These are phyloP conservation scores for Sporothrix luriei DNA, from an alignment of 2,329 filamentous ascomycete species.

Conservation along the genomic window DNA sequence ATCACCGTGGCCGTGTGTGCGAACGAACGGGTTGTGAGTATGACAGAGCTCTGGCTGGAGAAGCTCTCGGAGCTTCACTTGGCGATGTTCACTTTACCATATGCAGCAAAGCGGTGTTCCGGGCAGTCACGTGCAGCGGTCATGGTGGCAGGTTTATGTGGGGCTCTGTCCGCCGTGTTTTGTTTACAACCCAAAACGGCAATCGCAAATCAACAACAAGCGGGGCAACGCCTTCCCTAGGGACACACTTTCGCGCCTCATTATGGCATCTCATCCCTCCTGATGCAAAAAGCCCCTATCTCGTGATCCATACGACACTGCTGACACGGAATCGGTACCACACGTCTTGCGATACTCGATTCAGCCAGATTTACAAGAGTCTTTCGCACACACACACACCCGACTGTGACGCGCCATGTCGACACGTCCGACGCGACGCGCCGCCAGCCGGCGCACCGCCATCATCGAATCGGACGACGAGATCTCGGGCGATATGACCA, in stretches of 20 bases:
- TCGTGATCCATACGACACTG: background rate
- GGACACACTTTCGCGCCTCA: constrained; percentile 21
- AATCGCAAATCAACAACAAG: constrained; percentile 38
- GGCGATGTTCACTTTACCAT: background rate
- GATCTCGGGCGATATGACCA: constrained; percentile 53
- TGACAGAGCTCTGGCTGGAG: background rate
- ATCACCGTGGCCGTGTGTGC: background rate
- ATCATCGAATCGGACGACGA: constrained; percentile 82
- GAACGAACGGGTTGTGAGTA: background rate
- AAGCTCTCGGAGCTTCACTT: constrained; percentile 6
- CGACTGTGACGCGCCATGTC: constrained; percentile 42
- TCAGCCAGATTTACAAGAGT: background rate
- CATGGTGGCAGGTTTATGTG: constrained; percentile 7
- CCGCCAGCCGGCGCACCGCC: constrained; percentile 66
- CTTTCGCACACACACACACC: too few relatives aligned
- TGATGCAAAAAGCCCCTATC: background rate
- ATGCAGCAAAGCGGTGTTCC: constrained; percentile 16
- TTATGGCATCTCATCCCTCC: background rate
- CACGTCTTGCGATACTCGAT: background rate
- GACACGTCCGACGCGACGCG: constrained; percentile 50
- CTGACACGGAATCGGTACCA: background rate
- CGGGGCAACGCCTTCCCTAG: constrained; percentile 35
- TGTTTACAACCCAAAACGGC: constrained; percentile 38
- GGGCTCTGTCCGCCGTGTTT: constrained; percentile 31
- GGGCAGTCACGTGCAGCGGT: background rate